Evolutionary conservation across 495 filamentous ascomycete genomes (phyloP).

Genomic region (Trichoderma asperelloides): DNA sequence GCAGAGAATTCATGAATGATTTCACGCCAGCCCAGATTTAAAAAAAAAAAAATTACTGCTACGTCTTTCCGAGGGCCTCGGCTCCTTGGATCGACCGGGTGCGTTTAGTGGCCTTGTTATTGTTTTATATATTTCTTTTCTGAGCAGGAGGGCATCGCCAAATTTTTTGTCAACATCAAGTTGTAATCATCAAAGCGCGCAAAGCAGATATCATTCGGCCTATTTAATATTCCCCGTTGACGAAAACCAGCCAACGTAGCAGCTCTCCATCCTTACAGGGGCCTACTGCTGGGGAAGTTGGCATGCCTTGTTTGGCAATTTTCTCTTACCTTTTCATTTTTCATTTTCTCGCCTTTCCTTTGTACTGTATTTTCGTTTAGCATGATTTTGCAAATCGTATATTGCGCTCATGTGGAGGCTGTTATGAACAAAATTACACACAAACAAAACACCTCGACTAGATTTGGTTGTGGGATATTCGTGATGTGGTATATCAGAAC

Average conservation of each 20-base stretch:
- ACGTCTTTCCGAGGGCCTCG: neutral
- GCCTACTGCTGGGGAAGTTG: neutral
- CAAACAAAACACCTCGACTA: neutral
- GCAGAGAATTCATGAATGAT: neutral
- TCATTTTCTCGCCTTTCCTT: constrained; percentile 5
- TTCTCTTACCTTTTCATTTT: neutral
- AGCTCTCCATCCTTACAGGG: neutral
- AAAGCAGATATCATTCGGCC: constrained; percentile 5
- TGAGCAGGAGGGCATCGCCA: neutral
- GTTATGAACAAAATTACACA: constrained; percentile 1
- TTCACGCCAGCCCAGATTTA: neutral
- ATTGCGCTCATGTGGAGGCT: constrained; percentile 4
- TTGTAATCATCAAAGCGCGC: constrained; percentile 7
- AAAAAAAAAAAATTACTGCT: neutral
- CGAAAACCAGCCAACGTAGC: neutral
- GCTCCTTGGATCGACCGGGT: neutral
- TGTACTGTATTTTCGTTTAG: constrained; percentile 6
- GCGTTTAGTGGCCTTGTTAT: neutral
- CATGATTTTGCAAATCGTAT: constrained; percentile 5
- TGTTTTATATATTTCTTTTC: constrained; percentile 1
- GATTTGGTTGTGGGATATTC: constrained; percentile 2
- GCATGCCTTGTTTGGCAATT: constrained; percentile 2
- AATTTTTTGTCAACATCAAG: neutral
- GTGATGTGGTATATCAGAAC: constrained; percentile 5
- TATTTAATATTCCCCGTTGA: neutral